Conservation (phyloP, 768 basidiomycete genomes). For the Pulveroboletus sp. region DNA sequence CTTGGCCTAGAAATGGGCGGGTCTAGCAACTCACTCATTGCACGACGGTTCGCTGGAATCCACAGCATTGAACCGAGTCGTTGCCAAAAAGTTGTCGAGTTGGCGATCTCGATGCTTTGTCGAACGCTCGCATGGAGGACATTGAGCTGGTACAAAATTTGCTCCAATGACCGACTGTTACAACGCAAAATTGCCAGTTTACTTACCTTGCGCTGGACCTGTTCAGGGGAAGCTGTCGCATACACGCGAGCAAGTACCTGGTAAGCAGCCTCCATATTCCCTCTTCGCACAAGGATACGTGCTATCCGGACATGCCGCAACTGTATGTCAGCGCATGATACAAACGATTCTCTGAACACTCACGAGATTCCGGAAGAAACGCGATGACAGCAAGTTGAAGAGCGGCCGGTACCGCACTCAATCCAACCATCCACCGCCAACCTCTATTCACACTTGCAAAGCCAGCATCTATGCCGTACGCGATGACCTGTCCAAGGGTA, state of each 20-base stretch:
- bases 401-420: conserved; percentile 65
- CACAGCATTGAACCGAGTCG: conserved; percentile 52
- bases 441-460: conserved; percentile 56
- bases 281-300: conserved; percentile 62
- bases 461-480: conserved; percentile 69
- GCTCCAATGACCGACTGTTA: background rate
- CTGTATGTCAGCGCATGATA: background rate
- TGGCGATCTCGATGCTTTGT: conserved; percentile 56
- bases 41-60: conserved; percentile 59
- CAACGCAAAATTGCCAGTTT: background rate
- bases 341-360: conserved; percentile 23
- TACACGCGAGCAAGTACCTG: conserved; percentile 66
- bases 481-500: conserved; percentile 76
- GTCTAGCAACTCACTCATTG: conserved; percentile 48
- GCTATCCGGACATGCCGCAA: conserved; percentile 29
- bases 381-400: conserved; percentile 58
- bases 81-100: conserved; percentile 57
- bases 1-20: background rate
- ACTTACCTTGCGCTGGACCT: conserved; percentile 61
- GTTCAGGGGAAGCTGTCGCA: conserved; percentile 54
- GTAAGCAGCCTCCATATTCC: conserved; percentile 47
- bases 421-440: conserved; percentile 84
- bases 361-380: conserved; percentile 77
- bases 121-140: conserved; percentile 57
- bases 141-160: conserved; percentile 39